A percentile compares a stretch with the other conserved stretches of the same genome.
Evolutionary conservation across 179 eudicot species (phyloP).

Genomic region (Spergularia azorica): DNA sequence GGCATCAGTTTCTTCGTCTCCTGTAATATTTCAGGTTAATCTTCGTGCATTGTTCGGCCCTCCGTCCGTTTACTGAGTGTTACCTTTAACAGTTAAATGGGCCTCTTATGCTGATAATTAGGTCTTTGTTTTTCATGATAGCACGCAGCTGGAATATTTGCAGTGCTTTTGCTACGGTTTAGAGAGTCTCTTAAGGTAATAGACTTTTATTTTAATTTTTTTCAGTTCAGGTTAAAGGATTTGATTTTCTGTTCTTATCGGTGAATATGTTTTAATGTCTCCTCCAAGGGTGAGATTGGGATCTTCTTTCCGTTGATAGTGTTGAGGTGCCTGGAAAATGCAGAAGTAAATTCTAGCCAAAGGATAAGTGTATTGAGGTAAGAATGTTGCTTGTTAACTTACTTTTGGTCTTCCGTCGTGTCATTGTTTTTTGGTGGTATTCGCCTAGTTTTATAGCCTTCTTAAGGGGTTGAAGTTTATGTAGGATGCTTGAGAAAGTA

Average conservation of each 20-base stretch:
- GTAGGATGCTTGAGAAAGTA: conserved; percentile 97
- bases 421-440: conserved; percentile 10
- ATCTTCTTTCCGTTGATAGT: conserved; percentile 94
- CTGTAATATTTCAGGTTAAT: conserved; percentile 84
- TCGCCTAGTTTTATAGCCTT: conserved; percentile 17
- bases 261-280: conserved; percentile 17
- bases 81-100: not conserved
- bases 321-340: conserved; percentile 76
- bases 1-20: conserved; percentile 87
- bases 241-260: conserved; percentile 13
- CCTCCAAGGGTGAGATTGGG: conserved; percentile 86
- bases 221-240: not conserved
- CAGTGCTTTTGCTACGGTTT: conserved; percentile 79
- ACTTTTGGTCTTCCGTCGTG: conserved; percentile 6
- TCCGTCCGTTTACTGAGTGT: not conserved
- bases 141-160: conserved; percentile 94
- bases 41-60: conserved; percentile 8
- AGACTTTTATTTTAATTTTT: not conserved
- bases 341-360: conserved; percentile 47
- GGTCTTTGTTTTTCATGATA: conserved; percentile 33
- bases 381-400: conserved; percentile 14
- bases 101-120: conserved; percentile 1
- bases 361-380: conserved; percentile 84
- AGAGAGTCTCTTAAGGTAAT: conserved; percentile 90
- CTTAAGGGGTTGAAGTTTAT: conserved; percentile 27